Percentiles rank a stretch among this genome's conserved stretches.
phyloP scores from a whole-genome alignment of 1,284 basidiomycete species.

The Moesziomyces sp. region DNA sequence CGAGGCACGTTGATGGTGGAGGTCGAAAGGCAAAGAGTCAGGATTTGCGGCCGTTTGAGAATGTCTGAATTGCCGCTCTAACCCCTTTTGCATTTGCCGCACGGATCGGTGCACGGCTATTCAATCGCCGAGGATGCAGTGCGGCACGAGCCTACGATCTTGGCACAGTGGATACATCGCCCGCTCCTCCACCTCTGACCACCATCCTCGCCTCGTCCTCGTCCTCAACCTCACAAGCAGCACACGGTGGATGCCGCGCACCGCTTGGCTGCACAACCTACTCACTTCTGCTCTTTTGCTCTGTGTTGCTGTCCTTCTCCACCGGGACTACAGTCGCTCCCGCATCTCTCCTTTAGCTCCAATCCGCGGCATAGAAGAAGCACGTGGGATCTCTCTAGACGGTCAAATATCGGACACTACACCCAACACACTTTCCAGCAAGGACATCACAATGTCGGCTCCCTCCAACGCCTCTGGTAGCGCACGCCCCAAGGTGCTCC shows the following conservation, averaged over 20 bases:
- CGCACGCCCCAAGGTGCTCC: constrained; percentile 43
- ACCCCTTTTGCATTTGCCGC: too few species aligned
- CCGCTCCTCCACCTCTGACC: too few species aligned
- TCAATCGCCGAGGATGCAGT: too few species aligned
- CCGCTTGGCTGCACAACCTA: constrained; percentile 21
- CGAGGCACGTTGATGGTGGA: background rate
- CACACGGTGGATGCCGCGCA: constrained; percentile 14
- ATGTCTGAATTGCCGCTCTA: too few species aligned
- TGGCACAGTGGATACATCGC: too few species aligned
- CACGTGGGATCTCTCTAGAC: constrained; percentile 18
- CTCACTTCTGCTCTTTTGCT: constrained; percentile 30
- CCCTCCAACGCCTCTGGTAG: constrained; percentile 3
- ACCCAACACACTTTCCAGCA: background rate
- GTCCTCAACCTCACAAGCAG: background rate
- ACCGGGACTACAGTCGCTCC: constrained; percentile 15
- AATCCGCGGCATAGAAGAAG: too few species aligned
- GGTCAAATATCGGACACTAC: constrained; percentile 30
- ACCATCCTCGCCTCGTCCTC: too few species aligned
- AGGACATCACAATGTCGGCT: background rate
- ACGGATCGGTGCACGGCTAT: too few species aligned
- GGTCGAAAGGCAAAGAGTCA: background rate
- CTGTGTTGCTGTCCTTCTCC: constrained; percentile 23
- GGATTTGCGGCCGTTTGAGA: too few species aligned
- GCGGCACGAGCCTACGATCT: too few species aligned
- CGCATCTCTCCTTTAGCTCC: background rate